Evolutionary conservation across 75 land plant species (phyloP).

Genomic region (Sequoiadendron giganteum): DNA sequence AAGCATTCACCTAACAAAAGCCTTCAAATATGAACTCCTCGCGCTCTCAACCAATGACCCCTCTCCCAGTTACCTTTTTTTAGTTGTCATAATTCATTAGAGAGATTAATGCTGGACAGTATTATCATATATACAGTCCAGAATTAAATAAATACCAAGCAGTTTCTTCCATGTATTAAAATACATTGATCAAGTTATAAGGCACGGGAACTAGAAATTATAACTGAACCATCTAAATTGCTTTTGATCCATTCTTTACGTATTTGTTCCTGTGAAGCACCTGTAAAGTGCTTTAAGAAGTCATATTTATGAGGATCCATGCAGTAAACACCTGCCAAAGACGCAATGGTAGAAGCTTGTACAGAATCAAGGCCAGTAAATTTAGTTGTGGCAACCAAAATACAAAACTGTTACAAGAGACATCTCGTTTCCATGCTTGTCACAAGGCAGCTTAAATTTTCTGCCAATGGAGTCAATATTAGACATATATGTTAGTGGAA

Average conservation of each 20-base stretch:
- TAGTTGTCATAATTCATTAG: background rate
- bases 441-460: constrained; percentile 1
- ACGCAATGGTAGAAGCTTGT: background rate
- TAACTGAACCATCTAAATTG: no score
- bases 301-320: background rate
- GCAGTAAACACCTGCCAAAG: background rate
- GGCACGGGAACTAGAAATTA: no score
- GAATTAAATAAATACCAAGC: no score
- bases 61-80: background rate
- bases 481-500: background rate
- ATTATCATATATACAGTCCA: background rate
- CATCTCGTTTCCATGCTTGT: background rate
- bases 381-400: background rate
- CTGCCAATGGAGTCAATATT: background rate
- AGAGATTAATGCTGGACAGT: background rate
- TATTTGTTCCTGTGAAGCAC: background rate
- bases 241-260: no score
- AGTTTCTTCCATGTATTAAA: background rate
- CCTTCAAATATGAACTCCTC: no score
- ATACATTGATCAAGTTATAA: background rate
- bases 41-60: background rate
- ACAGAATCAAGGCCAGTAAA: background rate
- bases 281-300: background rate
- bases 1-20: no score
- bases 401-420: background rate